Conservation (phyloP, 495 filamentous ascomycete genomes). For the Chaetomium fimeti region DNA sequence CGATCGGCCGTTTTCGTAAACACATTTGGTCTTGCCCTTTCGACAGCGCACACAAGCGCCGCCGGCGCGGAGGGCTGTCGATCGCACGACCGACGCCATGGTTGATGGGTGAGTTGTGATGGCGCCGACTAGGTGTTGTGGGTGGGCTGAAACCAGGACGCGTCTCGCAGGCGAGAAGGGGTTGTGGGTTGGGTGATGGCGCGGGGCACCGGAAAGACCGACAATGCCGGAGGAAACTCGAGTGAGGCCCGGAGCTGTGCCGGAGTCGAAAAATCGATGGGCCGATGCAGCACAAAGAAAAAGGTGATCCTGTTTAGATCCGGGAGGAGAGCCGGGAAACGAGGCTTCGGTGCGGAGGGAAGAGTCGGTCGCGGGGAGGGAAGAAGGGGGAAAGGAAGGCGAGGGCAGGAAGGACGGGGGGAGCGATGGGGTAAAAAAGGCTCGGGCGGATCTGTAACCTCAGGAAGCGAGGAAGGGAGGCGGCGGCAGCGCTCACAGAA, state of each 20-base stretch:
- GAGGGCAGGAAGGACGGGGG: slow-evolving; percentile 33
- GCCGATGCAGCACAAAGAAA: slow-evolving; percentile 12
- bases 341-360: slow-evolving; percentile 19
- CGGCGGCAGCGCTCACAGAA: slow-evolving; percentile 36
- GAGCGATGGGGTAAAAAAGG: slow-evolving; percentile 38
- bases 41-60: slow-evolving; percentile 55
- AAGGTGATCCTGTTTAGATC: background rate
- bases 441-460: slow-evolving; percentile 34
- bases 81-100: slow-evolving; percentile 49
- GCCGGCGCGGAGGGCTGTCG: slow-evolving; percentile 53
- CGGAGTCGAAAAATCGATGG: slow-evolving; percentile 15
- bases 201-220: slow-evolving; percentile 8
- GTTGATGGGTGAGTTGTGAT: background rate
- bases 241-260: slow-evolving; percentile 29
- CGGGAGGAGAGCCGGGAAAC: background rate
- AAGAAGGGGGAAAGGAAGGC: slow-evolving; percentile 21
- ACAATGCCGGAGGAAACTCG: slow-evolving; percentile 17
- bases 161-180: background rate
- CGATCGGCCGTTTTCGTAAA: slow-evolving; percentile 52
- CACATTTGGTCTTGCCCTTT: slow-evolving; percentile 55
- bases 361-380: slow-evolving; percentile 18
- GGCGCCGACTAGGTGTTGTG: background rate
- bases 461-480: slow-evolving; percentile 37
- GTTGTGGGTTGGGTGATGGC: background rate
- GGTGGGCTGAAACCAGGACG: background rate